Evolutionary conservation across 805 yeast genomes (phyloP).

Genomic region (Metschnikowia lachancei): DNA sequence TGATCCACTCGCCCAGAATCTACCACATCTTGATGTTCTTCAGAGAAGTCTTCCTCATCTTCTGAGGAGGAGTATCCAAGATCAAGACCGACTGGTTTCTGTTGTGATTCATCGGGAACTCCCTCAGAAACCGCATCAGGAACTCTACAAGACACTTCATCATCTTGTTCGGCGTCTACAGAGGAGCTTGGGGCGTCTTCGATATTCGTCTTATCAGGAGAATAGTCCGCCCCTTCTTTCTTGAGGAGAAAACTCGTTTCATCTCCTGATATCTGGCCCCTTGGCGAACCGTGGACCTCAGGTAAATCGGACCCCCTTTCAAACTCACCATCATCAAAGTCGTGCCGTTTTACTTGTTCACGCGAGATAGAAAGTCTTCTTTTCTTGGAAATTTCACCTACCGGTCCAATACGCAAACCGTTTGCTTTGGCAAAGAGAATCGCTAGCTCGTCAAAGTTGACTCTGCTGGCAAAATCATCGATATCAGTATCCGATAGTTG

Average conservation of each 20-base stretch:
- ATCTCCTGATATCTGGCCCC: neutral
- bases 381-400: neutral
- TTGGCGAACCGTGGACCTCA: too few species aligned
- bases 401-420: slow-evolving; percentile 16
- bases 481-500: slow-evolving; percentile 29
- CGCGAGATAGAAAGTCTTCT: neutral
- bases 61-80: slow-evolving; percentile 21
- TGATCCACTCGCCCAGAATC: neutral
- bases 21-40: too few species aligned
- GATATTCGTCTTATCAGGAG: neutral
- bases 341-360: neutral
- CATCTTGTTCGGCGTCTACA: neutral
- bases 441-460: slow-evolving; percentile 32
- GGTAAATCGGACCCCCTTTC: too few species aligned
- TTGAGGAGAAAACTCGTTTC: neutral
- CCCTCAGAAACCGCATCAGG: neutral
- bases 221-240: too few species aligned
- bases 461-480: slow-evolving; percentile 19
- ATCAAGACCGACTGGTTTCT: slow-evolving; percentile 13
- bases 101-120: neutral
- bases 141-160: too few species aligned
- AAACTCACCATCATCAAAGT: too few species aligned
- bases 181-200: neutral
- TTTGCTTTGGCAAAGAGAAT: slow-evolving; percentile 28
- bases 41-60: slow-evolving; percentile 1